Base-by-base conservation (phyloP, 75 land plant species). In the Ceratopteris richardii region DNA sequence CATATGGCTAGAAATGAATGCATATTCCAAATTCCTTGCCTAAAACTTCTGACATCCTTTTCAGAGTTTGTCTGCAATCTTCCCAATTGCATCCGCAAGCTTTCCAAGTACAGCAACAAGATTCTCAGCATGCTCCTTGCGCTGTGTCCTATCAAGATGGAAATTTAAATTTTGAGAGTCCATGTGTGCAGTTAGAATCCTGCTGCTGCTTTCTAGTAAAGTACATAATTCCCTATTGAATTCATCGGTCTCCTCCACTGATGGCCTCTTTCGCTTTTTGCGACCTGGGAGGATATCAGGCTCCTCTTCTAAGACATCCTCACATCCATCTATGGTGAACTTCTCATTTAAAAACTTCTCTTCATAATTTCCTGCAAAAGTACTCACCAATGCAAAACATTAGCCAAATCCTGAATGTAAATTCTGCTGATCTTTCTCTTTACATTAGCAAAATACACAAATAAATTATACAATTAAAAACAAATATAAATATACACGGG, bases 81-180 rank as follows among this genome's bases (percentile, higher is more conserved):
- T 71, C 2, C 70, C 69, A 54, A 71, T 27, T 1, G 74, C 61
- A 28, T 71, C 69, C 23, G 67, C 74, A 31, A 71, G 60, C 29
- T 58, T 66, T 43, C 56, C 67, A 56, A 71, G 54, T 10, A 66
- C 74, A 28, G 47, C 42, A 31, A 71, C 37, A 40, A 71, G 42
- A 51, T 51, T 71, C 5, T 71, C 69, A 7, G 62, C 70, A 31
- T 71, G 74, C 43, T 71, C 74, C 58, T 58, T 66, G 19, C 70
- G 57, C 44, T 66, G 62, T 16, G 31, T 43, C 30, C 74, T 57
- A 28, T 71, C 74, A 1, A 71, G 43, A 40, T 71, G 54, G 24
- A 60, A 66, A 21, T 66, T 66, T 12, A 65, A 27, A 59, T 71
- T 71, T 39, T 71, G 74, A 40, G 74, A 73, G 20, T 65, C 74